Evolutionary conservation across 768 basidiomycete genomes (phyloP), one percentile per base, ranked within the genome.

Genomic region (Pleurotus eryngii): DNA sequence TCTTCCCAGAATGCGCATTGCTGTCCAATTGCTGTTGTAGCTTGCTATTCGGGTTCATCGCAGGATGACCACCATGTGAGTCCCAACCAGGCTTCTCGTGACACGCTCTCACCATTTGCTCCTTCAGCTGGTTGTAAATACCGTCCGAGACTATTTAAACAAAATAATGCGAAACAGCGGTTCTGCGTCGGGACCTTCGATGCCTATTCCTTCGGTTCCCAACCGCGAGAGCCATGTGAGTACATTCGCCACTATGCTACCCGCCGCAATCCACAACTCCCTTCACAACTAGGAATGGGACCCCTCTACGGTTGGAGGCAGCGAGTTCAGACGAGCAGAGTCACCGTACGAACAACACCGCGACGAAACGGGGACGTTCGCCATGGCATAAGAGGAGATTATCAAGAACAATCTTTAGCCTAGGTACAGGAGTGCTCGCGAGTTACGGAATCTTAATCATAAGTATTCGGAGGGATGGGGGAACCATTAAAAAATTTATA

Each of bases 1-100:
- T 50, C 42, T 20, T 17, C 30, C 37, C 57, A 92, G 90, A 90
- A 89, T 59, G 88, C 87, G 12, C 84, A 81, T n/a, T 90, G 88
- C 63, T 90, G 89, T 67, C 90, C 90, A 1, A 90, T 92, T 57
- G 90, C 85, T 5, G 73, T 92, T 15, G 84, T 81, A 24, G 90
- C 86, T 3, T 88, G 86, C 61, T 92, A 89, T 69, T 92, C 90
- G 14, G 90, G 90, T 24, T 89, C 89, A 43, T 89, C 86, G 46
- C 77, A 82, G 55, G 90, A 92, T 56, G 90, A 92, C 67, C 90
- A 92, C 64, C 81, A 77, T 58, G 90, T 92, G 63, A 57, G 86
- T 26, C n/a, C 37, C 24, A 15, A 18, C 49, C 39, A 15, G 4
- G 11, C 8, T 18, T 12, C 18, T 18, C 37, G 18, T 14, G 35